Percentiles rank a stretch among this genome's conserved stretches.
Evolutionary conservation across 2,329 filamentous ascomycete genomes (phyloP).

Genomic region (Ceratocystis destructans): DNA sequence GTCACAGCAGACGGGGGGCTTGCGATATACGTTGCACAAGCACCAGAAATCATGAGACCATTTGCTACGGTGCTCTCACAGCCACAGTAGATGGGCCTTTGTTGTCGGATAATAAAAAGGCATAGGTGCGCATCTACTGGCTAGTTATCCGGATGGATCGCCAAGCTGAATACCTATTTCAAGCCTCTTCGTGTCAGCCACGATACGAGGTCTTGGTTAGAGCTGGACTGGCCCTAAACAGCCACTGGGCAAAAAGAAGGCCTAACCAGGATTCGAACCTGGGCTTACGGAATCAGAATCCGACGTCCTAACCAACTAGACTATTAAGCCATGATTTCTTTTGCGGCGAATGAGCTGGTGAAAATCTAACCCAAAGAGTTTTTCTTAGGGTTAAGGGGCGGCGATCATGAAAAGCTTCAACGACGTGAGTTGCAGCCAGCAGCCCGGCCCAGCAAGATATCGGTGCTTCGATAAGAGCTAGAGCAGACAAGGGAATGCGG

Average conservation of each 20-base stretch:
- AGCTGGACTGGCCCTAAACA: background rate
- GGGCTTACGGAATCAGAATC: slow-evolving; percentile 19
- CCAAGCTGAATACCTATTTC: background rate
- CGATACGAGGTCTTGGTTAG: background rate
- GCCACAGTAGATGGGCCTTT: background rate
- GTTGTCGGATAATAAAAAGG: background rate
- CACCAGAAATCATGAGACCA: background rate
- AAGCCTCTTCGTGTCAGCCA: slow-evolving; percentile 1
- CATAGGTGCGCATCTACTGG: background rate
- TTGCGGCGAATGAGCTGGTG: background rate
- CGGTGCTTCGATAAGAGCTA: too few species aligned
- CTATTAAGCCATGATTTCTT: slow-evolving; percentile 9
- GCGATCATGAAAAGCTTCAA: too few species aligned
- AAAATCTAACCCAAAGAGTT: background rate
- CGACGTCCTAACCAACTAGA: slow-evolving; percentile 19
- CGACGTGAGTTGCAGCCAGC: too few species aligned
- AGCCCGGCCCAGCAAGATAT: too few species aligned
- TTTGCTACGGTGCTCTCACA: background rate
- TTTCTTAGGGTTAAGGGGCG: background rate
- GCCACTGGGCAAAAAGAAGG: background rate
- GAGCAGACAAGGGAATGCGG: too few species aligned
- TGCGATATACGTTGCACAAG: background rate
- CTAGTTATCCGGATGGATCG: background rate
- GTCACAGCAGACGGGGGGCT: background rate
- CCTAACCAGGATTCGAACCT: slow-evolving; percentile 19